Conservation (phyloP, 164 flowering plant genomes). For the Warburgia ugandensis region DNA sequence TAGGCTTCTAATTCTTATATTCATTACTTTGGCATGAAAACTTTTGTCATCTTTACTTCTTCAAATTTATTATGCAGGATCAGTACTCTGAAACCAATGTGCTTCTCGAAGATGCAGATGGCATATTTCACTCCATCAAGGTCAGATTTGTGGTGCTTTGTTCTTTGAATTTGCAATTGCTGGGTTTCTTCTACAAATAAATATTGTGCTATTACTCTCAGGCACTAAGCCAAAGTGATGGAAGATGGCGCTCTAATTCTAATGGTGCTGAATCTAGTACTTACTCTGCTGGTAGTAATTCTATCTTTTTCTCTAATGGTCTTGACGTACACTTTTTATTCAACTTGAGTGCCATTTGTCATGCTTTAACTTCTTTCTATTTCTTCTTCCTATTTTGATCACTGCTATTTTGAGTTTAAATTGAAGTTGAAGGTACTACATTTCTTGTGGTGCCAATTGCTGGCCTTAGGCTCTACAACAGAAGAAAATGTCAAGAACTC, state of each 20-base stretch:
- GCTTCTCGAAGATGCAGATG: constrained; percentile 61
- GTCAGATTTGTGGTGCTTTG: constrained; percentile 20
- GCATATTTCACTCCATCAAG: constrained; percentile 79
- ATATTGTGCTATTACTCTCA: constrained; percentile 20
- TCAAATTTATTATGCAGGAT: constrained; percentile 38
- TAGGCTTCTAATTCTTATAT: no score
- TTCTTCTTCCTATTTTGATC: no score
- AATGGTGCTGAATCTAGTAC: constrained; percentile 78
- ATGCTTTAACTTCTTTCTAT: no score
- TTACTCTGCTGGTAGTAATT: constrained; percentile 72
- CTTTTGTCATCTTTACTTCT: background rate
- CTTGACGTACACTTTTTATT: no score
- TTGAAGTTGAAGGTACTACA: no score
- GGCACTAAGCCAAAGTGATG: constrained; percentile 97
- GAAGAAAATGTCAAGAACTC: no score
- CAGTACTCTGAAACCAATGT: constrained; percentile 37
- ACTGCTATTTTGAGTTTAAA: no score
- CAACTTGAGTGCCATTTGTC: no score
- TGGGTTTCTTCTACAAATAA: background rate
- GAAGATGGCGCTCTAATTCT: constrained; percentile 84
- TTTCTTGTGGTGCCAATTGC: no score
- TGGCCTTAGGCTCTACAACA: no score
- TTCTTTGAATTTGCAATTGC: background rate
- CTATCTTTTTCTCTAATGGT: background rate
- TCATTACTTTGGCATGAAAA: background rate